phyloP scores from a whole-genome alignment of 2,329 filamentous ascomycete genomes.

The Verticillium nubilum region DNA sequence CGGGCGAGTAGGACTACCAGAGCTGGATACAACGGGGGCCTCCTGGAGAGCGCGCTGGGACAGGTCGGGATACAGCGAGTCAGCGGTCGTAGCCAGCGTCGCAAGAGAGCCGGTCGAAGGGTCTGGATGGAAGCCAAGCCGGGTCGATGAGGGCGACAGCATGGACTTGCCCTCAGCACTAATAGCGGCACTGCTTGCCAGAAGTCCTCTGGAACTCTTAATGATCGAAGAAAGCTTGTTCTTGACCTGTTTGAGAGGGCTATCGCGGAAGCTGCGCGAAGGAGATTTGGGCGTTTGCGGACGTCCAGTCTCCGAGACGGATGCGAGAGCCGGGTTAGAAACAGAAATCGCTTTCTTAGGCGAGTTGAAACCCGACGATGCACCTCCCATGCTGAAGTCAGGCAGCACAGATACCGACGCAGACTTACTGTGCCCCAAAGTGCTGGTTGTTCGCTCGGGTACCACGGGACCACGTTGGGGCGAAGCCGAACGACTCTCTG shows the following conservation, averaged over 20 bases:
- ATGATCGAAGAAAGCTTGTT: constrained; percentile 87
- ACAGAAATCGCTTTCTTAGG: constrained; percentile 58
- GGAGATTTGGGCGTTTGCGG: constrained; percentile 53
- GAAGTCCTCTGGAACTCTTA: constrained; percentile 78
- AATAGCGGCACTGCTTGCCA: constrained; percentile 67
- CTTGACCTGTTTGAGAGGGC: constrained; percentile 85
- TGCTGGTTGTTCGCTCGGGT: constrained; percentile 23
- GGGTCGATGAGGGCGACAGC: constrained; percentile 46
- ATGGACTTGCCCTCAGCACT: constrained; percentile 58
- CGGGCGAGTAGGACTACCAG: constrained; percentile 37
- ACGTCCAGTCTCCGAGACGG: constrained; percentile 36
- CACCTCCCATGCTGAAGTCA: constrained; percentile 2
- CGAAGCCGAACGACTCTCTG: constrained; percentile 23
- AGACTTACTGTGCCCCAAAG: constrained; percentile 53
- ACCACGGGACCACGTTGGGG: constrained; percentile 25
- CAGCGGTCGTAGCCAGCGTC: constrained; percentile 20
- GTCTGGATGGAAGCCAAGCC: constrained; percentile 35
- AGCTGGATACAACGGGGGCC: constrained; percentile 15
- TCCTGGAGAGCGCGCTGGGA: constrained; percentile 29
- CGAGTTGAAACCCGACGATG: constrained; percentile 17
- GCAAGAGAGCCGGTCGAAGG: constrained; percentile 45
- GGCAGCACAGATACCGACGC: constrained; percentile 54
- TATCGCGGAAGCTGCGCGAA: constrained; percentile 57
- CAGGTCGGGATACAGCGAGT: constrained; percentile 40
- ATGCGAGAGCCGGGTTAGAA: constrained; percentile 47